Conservation (phyloP, 1,139 yeast species). For the Pichia sp. region DNA sequence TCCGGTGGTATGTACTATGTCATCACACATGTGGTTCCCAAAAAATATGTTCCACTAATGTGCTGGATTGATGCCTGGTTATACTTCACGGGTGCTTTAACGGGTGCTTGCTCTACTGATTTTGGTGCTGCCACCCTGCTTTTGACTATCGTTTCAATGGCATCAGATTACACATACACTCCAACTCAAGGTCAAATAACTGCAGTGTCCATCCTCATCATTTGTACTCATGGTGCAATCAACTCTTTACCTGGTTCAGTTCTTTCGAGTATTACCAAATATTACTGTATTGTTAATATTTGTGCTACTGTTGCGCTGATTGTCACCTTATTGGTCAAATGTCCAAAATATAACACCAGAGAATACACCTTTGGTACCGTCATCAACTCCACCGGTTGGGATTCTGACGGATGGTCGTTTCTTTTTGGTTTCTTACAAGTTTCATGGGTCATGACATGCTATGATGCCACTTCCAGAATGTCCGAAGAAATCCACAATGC, state of each 20-base stretch:
- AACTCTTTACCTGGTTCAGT: constrained; percentile 35
- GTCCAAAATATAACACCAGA: constrained; percentile 25
- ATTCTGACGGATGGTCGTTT: constrained; percentile 28
- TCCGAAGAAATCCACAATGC: constrained; percentile 43
- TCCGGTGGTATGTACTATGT: constrained; percentile 60
- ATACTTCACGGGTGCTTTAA: constrained; percentile 35
- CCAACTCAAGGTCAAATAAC: constrained; percentile 35
- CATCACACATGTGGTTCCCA: constrained; percentile 28
- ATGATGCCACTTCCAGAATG: constrained; percentile 35
- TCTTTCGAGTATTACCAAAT: constrained; percentile 32
- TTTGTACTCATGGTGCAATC: constrained; percentile 32
- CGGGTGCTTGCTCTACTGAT: constrained; percentile 32
- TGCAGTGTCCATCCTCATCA: constrained; percentile 34
- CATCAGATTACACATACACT: constrained; percentile 29
- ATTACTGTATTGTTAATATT: constrained; percentile 35
- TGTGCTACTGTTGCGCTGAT: constrained; percentile 31
- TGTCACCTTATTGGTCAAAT: constrained; percentile 25
- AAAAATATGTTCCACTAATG: constrained; percentile 25
- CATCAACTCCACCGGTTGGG: constrained; percentile 28
- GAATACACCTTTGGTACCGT: constrained; percentile 23
- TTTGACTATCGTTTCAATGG: constrained; percentile 35
- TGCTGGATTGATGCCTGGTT: constrained; percentile 41
- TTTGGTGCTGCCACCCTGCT: constrained; percentile 33
- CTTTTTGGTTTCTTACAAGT: constrained; percentile 29
- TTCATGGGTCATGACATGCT: constrained; percentile 31